Conservation (phyloP, 1,284 basidiomycete species). For the Athelia psychrophila region DNA sequence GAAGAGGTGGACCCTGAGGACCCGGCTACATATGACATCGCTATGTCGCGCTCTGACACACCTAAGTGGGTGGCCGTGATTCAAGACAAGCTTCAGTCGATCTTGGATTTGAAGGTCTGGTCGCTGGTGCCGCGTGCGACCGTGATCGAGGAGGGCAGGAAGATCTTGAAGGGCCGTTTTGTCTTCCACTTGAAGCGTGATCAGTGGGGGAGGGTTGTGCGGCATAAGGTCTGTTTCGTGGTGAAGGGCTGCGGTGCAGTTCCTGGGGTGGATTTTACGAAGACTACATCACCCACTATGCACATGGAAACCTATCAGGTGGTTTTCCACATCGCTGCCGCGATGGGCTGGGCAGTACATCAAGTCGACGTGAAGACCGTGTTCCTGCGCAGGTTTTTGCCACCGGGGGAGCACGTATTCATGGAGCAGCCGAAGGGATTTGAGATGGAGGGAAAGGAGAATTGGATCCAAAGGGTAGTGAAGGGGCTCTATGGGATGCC, state of each 20-base stretch:
- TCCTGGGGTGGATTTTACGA: conserved; percentile 34
- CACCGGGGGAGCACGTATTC: conserved; percentile 33
- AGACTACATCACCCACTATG: conserved; percentile 40
- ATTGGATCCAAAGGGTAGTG: conserved; percentile 28
- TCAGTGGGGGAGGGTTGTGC: conserved; percentile 21
- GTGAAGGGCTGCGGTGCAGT: conserved; percentile 37
- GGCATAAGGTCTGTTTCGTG: conserved; percentile 34
- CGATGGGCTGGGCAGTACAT: conserved; percentile 31
- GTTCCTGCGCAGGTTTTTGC: conserved; percentile 38
- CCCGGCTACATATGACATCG: conserved; percentile 19
- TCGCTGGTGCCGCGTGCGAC: conserved; percentile 19
- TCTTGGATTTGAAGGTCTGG: conserved; percentile 25
- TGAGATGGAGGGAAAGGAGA: conserved; percentile 20
- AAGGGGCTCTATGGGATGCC: conserved; percentile 41
- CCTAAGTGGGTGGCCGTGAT: conserved; percentile 19
- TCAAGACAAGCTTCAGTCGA: conserved; percentile 18
- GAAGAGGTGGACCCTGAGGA: conserved; percentile 14
- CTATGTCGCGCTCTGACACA: conserved; percentile 15
- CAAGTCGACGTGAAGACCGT: conserved; percentile 47
- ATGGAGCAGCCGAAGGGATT: conserved; percentile 36
- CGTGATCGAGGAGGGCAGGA: conserved; percentile 5
- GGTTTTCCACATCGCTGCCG: conserved; percentile 34
- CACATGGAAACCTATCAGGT: conserved; percentile 32
- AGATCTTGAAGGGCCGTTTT: conserved; percentile 22
- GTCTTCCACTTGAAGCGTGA: conserved; percentile 30